Conservation (phyloP, 805 yeast genomes). For the Saturnispora halmiae region DNA sequence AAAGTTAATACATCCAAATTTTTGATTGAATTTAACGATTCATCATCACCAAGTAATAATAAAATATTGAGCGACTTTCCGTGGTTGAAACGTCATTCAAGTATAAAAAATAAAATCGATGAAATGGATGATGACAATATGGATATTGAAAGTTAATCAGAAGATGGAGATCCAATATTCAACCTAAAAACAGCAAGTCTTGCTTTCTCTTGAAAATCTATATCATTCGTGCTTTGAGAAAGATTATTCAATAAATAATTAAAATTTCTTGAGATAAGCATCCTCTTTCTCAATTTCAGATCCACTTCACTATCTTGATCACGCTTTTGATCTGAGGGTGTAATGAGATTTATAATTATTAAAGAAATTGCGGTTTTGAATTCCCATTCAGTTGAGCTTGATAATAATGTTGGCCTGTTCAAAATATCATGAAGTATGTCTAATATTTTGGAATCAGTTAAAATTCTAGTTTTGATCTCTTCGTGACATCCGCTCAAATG, state of each 20-base stretch:
- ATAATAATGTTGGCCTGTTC: not conserved
- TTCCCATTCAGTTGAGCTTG: conserved; percentile 4
- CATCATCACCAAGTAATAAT: conserved; percentile 6
- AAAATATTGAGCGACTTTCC: conserved; percentile 6
- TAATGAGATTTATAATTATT: conserved; percentile 3
- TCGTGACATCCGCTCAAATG: conserved; percentile 6
- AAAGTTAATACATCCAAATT: conserved; percentile 19
- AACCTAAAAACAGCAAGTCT: conserved; percentile 6
- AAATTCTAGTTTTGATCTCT: not conserved
- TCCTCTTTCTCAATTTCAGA: not conserved
- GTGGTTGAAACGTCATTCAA: conserved; percentile 2
- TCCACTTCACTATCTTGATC: not conserved
- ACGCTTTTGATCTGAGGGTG: not conserved
- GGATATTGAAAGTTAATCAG: conserved; percentile 38
- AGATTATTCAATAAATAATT: conserved; percentile 3
- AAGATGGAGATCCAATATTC: conserved; percentile 1
- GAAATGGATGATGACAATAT: conserved; percentile 34
- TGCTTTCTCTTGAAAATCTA: conserved; percentile 11
- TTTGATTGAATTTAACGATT: conserved; percentile 4
- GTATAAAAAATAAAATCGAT: not conserved
- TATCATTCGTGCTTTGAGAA: conserved; percentile 5
- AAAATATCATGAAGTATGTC: conserved; percentile 3
- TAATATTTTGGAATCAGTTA: conserved; percentile 1
- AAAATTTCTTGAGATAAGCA: conserved; percentile 4
- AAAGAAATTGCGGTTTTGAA: conserved; percentile 6